These are phyloP conservation scores for Cucumis melo DNA, from an alignment of 306 rosid genomes.

Conservation along the genomic window DNA sequence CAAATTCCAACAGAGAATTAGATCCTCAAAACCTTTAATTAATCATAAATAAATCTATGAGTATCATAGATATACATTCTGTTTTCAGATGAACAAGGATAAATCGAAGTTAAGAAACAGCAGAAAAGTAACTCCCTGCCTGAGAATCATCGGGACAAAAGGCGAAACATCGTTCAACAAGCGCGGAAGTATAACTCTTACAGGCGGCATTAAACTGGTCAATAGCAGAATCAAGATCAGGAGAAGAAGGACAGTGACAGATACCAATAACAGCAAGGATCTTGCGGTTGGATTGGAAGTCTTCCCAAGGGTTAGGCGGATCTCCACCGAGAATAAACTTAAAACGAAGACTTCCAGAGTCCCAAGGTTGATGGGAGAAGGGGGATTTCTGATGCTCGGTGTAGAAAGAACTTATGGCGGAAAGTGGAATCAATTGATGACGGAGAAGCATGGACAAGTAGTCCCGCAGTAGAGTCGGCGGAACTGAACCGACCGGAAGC, in stretches of 20 bases:
- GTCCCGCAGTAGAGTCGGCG: constrained; percentile 51
- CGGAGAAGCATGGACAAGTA: constrained; percentile 68
- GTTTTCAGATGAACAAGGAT: background rate
- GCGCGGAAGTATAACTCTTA: constrained; percentile 54
- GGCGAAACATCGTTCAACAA: constrained; percentile 78
- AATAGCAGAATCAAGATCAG: constrained; percentile 48
- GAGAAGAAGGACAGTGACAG: constrained; percentile 90
- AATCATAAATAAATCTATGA: background rate
- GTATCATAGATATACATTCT: background rate
- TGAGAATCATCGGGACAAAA: constrained; percentile 83
- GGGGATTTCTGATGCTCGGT: constrained; percentile 94
- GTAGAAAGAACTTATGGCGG: constrained; percentile 77
- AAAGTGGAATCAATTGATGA: constrained; percentile 69
- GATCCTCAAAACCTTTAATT: background rate
- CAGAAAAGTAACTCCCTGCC: constrained; percentile 18
- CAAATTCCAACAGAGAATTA: background rate
- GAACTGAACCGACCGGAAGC: constrained; percentile 68
- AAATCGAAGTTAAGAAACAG: background rate
- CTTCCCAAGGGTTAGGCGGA: constrained; percentile 88
- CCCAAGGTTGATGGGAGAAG: constrained; percentile 85
- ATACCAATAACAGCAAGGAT: constrained; percentile 71
- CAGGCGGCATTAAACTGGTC: constrained; percentile 38
- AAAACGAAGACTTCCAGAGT: constrained; percentile 67
- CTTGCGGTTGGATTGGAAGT: constrained; percentile 83
- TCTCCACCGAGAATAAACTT: constrained; percentile 78